Base-by-base conservation (phyloP, 202 grass and related monocot genomes). In the Thinopyrum obtusiflorum region DNA sequence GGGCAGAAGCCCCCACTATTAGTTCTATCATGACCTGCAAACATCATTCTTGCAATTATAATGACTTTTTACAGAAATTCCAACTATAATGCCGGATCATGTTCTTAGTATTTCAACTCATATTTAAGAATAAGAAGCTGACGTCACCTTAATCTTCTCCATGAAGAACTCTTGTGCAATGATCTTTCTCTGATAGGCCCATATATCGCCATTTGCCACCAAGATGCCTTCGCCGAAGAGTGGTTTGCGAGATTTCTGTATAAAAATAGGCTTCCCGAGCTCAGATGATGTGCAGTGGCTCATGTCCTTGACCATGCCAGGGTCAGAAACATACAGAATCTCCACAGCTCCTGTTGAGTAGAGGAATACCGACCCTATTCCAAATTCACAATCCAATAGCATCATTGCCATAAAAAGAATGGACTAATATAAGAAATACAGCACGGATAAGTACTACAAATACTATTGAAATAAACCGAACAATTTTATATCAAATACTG, bases 101-200 rank as follows among this genome's bases (percentile, higher is more conserved):
- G 53, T 65, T 74, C 39, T 40, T 6, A 70, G 35, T 23, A 13
- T 81, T 67, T 21, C 11, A 68, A 21, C 33, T 12, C 69, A 82
- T 61, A 32, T 18, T 57, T 42, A 71, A 71, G 11, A 37, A 42
- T 70, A 74, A 40, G 26, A n/a, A 61, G 27, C 49, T 26, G 44
- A 23, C 1, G 21, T 42, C 84, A 94, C 92, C 87, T 91, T 94
- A 60, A 94, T 82, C 71, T 89, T 94, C 7, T 94, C 86, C 87
- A 89, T 83, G 86, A 94, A 89, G 76, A 94, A 82, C 87, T 91
- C 86, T 0, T 80, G 80, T 8, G 89, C 81, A 3, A 91, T 87
- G 15, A 94, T 47, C 77, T 91, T 91, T 73, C 84, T 91, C 39
- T 94, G 76, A 25, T 87, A 82, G 27, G 80, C 73, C 92, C 89